A percentile compares a stretch with the other conserved stretches of the same genome.
These are phyloP conservation scores for Phylloporus arenicola DNA, from an alignment of 768 basidiomycete genomes.

Conservation along the genomic window DNA sequence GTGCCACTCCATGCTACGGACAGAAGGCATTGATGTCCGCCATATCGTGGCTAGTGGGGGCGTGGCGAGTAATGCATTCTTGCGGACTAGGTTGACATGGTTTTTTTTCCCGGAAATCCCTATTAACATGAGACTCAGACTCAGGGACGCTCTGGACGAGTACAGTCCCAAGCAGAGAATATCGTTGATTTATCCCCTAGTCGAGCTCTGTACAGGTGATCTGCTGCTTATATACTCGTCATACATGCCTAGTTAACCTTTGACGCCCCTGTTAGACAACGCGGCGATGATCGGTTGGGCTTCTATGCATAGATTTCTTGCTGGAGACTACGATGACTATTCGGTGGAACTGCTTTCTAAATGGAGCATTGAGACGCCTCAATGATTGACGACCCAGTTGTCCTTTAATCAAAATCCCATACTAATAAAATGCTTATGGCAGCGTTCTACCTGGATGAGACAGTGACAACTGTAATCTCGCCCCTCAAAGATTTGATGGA, in stretches of 20 bases:
- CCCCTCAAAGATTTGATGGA: too few species aligned
- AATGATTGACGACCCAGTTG: not conserved
- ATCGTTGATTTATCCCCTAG: conserved; percentile 67
- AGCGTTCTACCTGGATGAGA: too few species aligned
- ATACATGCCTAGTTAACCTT: not conserved
- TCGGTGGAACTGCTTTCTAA: conserved; percentile 56
- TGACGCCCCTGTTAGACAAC: conserved; percentile 56
- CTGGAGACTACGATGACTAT: conserved; percentile 56
- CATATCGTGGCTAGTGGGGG: conserved; percentile 86
- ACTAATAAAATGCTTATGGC: too few species aligned
- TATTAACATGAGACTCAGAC: conserved; percentile 21
- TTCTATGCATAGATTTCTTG: conserved; percentile 73
- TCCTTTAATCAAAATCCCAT: not conserved
- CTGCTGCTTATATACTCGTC: not conserved
- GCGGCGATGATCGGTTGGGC: conserved; percentile 97
- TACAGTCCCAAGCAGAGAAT: conserved; percentile 33
- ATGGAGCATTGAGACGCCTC: conserved; percentile 65
- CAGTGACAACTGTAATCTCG: too few species aligned
- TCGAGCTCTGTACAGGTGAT: conserved; percentile 74
- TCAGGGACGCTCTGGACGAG: conserved; percentile 26
- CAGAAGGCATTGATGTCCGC: conserved; percentile 42
- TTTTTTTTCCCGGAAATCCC: not conserved
- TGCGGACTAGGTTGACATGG: conserved; percentile 55
- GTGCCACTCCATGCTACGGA: too few species aligned
- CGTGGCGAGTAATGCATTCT: conserved; percentile 78